phyloP scores from a whole-genome alignment of 441 rosid species.

The Populus hybrid region DNA sequence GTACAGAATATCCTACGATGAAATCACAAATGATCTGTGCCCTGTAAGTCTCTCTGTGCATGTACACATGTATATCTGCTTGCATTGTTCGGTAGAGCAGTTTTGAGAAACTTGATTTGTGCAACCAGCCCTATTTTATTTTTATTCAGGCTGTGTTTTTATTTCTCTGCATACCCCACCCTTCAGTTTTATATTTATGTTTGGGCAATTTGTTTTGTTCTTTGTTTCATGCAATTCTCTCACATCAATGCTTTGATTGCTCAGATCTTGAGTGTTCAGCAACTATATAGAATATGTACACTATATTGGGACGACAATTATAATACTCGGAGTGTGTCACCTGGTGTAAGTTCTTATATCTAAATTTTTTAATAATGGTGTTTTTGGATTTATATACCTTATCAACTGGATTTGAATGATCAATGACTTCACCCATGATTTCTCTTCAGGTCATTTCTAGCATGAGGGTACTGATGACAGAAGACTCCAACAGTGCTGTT shows the following conservation, averaged over 20 bases:
- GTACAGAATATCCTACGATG: conserved; percentile 95
- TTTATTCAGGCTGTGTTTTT: neutral
- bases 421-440: conserved; percentile 5
- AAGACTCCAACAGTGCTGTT: conserved; percentile 81
- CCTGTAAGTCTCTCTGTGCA: conserved; percentile 52
- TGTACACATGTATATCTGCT: neutral
- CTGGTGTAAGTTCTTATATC: conserved; percentile 51
- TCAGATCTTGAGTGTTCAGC: conserved; percentile 98
- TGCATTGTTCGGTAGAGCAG: neutral
- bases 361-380: neutral
- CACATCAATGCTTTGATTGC: conserved; percentile 18
- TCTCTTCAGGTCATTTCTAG: conserved; percentile 80
- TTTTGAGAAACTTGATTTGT: neutral
- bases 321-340: conserved; percentile 94
- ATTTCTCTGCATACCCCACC: neutral
- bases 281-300: conserved; percentile 94
- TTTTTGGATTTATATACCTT: neutral
- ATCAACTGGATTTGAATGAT: conserved; percentile 8
- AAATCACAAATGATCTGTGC: conserved; percentile 90
- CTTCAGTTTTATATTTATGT: neutral
- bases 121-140: neutral
- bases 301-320: conserved; percentile 98
- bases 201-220: neutral
- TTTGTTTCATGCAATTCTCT: neutral
- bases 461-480: conserved; percentile 97